A percentile compares a stretch with the other conserved stretches of the same genome.
Evolutionary conservation across 208 protist species (phyloP).

Genomic region (Acanthamoeba castellanii): DNA sequence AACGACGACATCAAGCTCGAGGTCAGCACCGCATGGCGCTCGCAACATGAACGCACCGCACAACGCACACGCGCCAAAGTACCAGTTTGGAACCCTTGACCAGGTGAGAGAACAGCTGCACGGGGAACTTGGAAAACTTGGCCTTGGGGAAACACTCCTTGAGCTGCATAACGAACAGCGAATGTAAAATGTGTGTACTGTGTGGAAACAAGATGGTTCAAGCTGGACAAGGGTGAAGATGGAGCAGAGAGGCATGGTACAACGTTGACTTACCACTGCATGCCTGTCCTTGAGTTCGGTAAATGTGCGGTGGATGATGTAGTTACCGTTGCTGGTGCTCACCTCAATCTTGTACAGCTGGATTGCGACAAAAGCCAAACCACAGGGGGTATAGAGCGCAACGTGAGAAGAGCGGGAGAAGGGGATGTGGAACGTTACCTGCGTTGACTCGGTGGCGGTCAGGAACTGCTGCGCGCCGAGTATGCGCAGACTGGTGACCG

Average conservation of each 20-base stretch:
- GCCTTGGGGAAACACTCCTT: slow-evolving; percentile 5
- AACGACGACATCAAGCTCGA: background rate
- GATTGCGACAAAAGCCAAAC: background rate
- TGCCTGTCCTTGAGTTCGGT: background rate
- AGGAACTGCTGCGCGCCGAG: background rate
- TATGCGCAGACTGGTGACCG: background rate
- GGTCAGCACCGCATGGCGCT: too few relatives aligned
- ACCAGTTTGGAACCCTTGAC: slow-evolving; percentile 14
- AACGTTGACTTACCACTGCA: background rate
- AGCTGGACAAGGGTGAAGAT: background rate
- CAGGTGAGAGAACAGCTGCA: background rate
- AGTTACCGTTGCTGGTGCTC: background rate
- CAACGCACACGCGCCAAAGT: background rate
- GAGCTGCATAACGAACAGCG: background rate
- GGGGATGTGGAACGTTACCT: background rate
- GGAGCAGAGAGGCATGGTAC: too few relatives aligned
- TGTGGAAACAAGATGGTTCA: too few relatives aligned
- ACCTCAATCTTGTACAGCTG: slow-evolving; percentile 21
- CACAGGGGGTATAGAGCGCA: background rate
- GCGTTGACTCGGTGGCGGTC: background rate
- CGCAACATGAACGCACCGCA: background rate
- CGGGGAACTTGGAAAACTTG: slow-evolving; percentile 38
- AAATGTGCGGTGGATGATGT: slow-evolving; percentile 11
- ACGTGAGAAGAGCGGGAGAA: background rate
- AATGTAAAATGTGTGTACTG: background rate